Evolutionary conservation across 75 land plant genomes (phyloP).

Genomic region (Cryptomeria japonica): DNA sequence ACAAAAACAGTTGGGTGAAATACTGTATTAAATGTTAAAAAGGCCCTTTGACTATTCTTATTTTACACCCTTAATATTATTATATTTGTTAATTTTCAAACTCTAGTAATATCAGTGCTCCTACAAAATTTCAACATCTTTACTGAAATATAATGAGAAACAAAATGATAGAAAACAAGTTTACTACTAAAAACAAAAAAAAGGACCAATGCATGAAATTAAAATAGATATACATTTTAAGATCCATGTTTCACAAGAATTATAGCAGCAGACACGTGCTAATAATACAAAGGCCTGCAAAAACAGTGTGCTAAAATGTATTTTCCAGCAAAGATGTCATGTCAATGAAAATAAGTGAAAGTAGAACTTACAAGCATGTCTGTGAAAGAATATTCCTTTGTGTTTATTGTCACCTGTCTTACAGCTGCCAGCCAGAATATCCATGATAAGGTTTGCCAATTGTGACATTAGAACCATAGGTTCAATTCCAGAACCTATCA

Average conservation of each 20-base stretch:
- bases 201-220: neutral
- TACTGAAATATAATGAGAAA: neutral
- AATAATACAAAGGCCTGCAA: neutral
- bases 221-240: neutral
- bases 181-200: neutral
- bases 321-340: slow-evolving; percentile 4
- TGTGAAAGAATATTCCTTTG: slow-evolving; percentile 27
- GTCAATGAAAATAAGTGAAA: slow-evolving; percentile 3
- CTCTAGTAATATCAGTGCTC: neutral
- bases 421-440: slow-evolving; percentile 37
- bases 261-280: neutral
- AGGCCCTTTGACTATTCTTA: neutral
- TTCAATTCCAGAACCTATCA: slow-evolving; percentile 38
- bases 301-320: neutral
- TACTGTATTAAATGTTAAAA: neutral
- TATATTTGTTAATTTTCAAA: neutral
- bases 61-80: neutral
- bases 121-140: neutral
- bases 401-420: slow-evolving; percentile 12
- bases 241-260: neutral
- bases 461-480: slow-evolving; percentile 37
- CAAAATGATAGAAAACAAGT: neutral
- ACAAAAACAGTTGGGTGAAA: neutral
- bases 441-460: slow-evolving; percentile 38
- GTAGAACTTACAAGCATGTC: slow-evolving; percentile 30